Conservation (phyloP, 345 rosid genomes). For the Boechera stricta region DNA sequence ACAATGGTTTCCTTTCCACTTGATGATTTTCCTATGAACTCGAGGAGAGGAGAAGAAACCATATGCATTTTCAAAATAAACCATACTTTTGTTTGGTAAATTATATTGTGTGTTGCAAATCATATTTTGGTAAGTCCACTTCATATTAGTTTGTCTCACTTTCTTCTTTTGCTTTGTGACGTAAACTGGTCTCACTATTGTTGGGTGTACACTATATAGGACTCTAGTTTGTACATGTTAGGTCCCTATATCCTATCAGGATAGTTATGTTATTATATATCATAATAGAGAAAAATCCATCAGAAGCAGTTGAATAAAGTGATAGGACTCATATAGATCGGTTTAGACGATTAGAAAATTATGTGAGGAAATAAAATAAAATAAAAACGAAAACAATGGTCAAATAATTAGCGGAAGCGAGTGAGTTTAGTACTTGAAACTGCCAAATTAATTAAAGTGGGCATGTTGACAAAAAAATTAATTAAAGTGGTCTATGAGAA, state of each 20-base stretch:
- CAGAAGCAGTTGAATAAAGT: slow-evolving; percentile 21
- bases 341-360: slow-evolving; percentile 31
- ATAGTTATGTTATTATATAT: slow-evolving; percentile 20
- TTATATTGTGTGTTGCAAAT: neutral
- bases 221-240: neutral
- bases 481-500: slow-evolving; percentile 28
- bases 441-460: slow-evolving; percentile 24
- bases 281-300: slow-evolving; percentile 33
- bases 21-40: neutral
- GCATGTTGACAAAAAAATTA: slow-evolving; percentile 3
- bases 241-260: neutral
- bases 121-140: neutral
- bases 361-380: neutral
- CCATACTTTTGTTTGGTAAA: neutral
- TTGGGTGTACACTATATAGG: neutral
- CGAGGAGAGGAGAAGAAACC: slow-evolving; percentile 13
- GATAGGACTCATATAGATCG: slow-evolving; percentile 13
- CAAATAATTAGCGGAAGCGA: slow-evolving; percentile 5
- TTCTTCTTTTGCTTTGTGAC: slow-evolving; percentile 20
- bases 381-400: neutral
- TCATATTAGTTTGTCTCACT: neutral
- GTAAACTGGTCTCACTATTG: neutral
- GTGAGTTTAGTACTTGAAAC: slow-evolving; percentile 33
- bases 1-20: neutral
- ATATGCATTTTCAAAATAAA: neutral